Evolutionary conservation across 2,329 filamentous ascomycete genomes (phyloP), one percentile per base, ranked within the genome.

Genomic region (Atkinsonella hypoxylon): DNA sequence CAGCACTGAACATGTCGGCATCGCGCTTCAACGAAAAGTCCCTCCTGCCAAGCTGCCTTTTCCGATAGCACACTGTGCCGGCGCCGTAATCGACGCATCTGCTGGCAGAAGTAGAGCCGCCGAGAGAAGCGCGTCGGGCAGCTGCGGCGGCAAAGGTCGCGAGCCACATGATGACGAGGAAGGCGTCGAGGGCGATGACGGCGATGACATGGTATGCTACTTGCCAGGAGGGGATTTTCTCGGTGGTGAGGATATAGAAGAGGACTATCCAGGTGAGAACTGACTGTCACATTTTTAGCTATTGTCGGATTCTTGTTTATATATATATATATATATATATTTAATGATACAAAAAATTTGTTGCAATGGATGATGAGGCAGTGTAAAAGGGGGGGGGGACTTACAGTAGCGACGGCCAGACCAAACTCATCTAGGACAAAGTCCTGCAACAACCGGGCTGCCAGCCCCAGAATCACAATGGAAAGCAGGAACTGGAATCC

Each of bases 111-210:
- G 65, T 58, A 9, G 55, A 54, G 47, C 66, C 63, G 4, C 54
- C 59, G 57, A 70, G 75, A 17, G 53, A 53, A 34, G 64, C 62
- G 31, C 72, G 67, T 48, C 57, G 61, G 18, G 67, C 64, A 9
- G 73, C 73, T 13, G 64, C 64, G 26, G 70, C 65, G 15, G 66
- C 66, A 52, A 63, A 70, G n/a, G 67, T 65, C 0, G 70, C 65
- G 17, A 76, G 68, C 74, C 74, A 76, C 49, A 76, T 64, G 51
- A 76, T 56, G 45, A 70, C 57, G 60, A 76, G 62, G 42, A 74
- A 59, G 4, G 58, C 64, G 44, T 76, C 72, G 20, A 76, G 62
- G 13, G 61, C 61, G 8, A 76, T 59, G 10, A 74, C 62, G 40
- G 71, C 72, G 55, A 69, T 64, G 51, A 73, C 64, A 54, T 75